A percentile compares a stretch with the other conserved stretches of the same genome.
Evolutionary conservation across 2,329 filamentous ascomycete genomes (phyloP).

Genomic region (Clonostachys solani): DNA sequence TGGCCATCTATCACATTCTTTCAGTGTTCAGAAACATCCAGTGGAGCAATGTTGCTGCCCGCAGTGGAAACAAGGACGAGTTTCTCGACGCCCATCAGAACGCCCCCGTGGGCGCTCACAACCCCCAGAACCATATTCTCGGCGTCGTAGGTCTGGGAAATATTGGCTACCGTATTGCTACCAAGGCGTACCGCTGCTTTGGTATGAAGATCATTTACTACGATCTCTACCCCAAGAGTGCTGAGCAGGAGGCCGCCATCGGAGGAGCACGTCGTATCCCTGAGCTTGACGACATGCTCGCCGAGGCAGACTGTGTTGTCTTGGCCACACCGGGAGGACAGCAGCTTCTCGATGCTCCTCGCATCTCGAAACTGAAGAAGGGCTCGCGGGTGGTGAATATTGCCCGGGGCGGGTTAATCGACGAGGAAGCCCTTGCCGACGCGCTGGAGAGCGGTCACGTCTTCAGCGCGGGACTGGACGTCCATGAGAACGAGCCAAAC

Average conservation of each 20-base stretch:
- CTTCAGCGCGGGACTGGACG: slow-evolving; percentile 7
- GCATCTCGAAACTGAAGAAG: slow-evolving; percentile 41
- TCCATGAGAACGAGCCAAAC: slow-evolving; percentile 19
- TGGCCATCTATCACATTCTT: slow-evolving; percentile 55
- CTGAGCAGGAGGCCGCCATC: slow-evolving; percentile 33
- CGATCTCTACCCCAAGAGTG: slow-evolving; percentile 35
- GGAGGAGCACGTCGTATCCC: slow-evolving; percentile 37
- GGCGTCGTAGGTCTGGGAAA: slow-evolving; percentile 59
- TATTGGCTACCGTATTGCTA: slow-evolving; percentile 47
- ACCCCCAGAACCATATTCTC: slow-evolving; percentile 47
- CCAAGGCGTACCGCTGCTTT: slow-evolving; percentile 48
- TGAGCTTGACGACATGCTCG: slow-evolving; percentile 39
- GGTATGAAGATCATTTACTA: slow-evolving; percentile 54
- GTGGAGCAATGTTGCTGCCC: slow-evolving; percentile 48
- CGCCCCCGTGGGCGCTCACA: slow-evolving; percentile 46
- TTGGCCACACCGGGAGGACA: slow-evolving; percentile 43
- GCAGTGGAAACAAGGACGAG: slow-evolving; percentile 29
- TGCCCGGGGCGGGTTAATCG: slow-evolving; percentile 4
- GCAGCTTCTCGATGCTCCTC: slow-evolving; percentile 30
- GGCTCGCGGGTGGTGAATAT: slow-evolving; percentile 51
- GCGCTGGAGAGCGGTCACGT: slow-evolving; percentile 7
- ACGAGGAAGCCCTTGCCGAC: slow-evolving; percentile 8
- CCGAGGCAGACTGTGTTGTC: slow-evolving; percentile 40
- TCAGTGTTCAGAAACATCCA: slow-evolving; percentile 52
- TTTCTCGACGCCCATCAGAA: slow-evolving; percentile 52